Evolutionary conservation across 371 early-diverging fungal species (phyloP).

Genomic region (Mortierella sp.): DNA sequence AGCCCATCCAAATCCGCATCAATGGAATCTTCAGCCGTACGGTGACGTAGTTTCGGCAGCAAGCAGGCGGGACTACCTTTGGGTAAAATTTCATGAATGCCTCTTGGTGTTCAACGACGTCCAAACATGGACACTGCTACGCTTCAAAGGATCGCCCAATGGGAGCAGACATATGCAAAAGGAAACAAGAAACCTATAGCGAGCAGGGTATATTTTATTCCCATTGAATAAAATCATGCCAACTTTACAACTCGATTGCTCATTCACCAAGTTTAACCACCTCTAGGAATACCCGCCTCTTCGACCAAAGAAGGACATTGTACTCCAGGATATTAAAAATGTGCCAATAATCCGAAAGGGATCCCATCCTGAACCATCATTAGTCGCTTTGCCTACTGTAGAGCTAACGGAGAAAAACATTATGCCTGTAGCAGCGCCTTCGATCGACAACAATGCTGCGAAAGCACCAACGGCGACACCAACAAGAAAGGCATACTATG

Average conservation of each 20-base stretch:
- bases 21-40: no score
- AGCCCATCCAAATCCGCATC: no score
- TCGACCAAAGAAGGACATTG: slow-evolving; percentile 30
- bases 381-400: background rate
- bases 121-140: slow-evolving; percentile 32
- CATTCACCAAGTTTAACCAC: background rate
- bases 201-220: slow-evolving; percentile 9
- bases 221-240: background rate
- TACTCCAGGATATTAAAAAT: slow-evolving; percentile 22
- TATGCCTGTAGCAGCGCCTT: background rate
- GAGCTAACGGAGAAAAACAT: slow-evolving; percentile 14
- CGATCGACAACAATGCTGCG: background rate
- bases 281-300: slow-evolving; percentile 38
- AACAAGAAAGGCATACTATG: slow-evolving; percentile 54
- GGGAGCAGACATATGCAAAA: slow-evolving; percentile 28
- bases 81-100: background rate
- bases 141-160: slow-evolving; percentile 25
- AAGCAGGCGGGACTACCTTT: no score
- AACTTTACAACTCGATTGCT: background rate
- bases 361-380: background rate
- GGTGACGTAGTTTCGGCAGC: no score
- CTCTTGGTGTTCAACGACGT: background rate
- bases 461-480: background rate
- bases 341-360: slow-evolving; percentile 5
- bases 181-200: slow-evolving; percentile 35